These are phyloP conservation scores for Phalaenopsis hybrid DNA, from an alignment of 116 monocot species.

Conservation along the genomic window DNA sequence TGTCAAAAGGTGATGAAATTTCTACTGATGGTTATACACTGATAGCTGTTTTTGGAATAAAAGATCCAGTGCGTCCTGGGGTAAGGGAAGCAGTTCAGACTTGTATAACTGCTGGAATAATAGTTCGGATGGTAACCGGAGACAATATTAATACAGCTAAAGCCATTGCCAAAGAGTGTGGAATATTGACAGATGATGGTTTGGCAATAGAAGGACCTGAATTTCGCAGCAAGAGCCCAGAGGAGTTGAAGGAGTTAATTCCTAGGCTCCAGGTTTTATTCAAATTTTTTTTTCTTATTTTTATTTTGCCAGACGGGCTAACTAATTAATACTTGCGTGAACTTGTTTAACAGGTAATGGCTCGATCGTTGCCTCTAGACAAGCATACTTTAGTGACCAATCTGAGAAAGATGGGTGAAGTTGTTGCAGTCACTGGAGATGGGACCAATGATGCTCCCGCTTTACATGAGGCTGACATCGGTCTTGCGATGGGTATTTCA, in stretches of 20 bases:
- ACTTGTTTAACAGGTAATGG: conserved; percentile 40
- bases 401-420: conserved; percentile 44
- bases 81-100: conserved; percentile 53
- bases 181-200: conserved; percentile 50
- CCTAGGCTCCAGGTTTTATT: conserved; percentile 40
- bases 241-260: conserved; percentile 45
- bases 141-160: conserved; percentile 61
- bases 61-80: conserved; percentile 54
- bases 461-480: conserved; percentile 56
- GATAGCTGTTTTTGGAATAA: conserved; percentile 50
- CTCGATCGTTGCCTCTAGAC: conserved; percentile 49
- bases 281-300: neutral
- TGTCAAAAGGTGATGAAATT: conserved; percentile 20
- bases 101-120: conserved; percentile 47
- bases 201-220: conserved; percentile 47
- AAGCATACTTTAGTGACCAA: conserved; percentile 54
- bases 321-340: neutral
- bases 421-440: conserved; percentile 59
- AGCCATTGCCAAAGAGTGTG: conserved; percentile 57
- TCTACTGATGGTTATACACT: conserved; percentile 37
- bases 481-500: conserved; percentile 57
- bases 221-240: conserved; percentile 39
- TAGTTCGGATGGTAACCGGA: conserved; percentile 53
- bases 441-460: conserved; percentile 65
- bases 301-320: neutral